Evolutionary conservation across 495 filamentous ascomycete species (phyloP).

Genomic region (Podospora conica): DNA sequence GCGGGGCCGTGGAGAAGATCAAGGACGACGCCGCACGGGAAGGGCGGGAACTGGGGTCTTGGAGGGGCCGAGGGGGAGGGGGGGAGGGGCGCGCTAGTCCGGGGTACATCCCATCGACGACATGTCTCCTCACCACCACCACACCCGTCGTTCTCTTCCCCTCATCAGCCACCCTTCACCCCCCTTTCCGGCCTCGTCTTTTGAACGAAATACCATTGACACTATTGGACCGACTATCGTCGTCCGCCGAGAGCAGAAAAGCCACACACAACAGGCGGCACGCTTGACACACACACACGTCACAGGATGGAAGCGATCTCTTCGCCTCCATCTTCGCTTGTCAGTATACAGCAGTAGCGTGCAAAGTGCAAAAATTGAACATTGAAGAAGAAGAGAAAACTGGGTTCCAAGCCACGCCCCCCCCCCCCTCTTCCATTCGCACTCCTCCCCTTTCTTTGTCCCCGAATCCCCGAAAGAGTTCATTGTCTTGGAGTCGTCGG

Average conservation of each 20-base stretch:
- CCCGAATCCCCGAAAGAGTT: neutral
- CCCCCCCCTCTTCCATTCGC: too few species aligned
- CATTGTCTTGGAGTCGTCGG: neutral
- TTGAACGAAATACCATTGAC: neutral
- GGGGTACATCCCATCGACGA: neutral
- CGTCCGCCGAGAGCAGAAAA: neutral
- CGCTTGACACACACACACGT: neutral
- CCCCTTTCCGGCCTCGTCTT: neutral
- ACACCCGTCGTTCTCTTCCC: neutral
- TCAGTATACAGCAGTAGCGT: neutral
- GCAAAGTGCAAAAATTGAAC: neutral
- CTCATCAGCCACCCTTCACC: neutral
- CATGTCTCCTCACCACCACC: neutral
- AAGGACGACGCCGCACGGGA: neutral
- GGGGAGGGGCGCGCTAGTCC: neutral
- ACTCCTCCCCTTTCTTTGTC: neutral
- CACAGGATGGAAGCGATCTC: neutral
- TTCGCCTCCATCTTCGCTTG: neutral
- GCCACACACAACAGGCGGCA: neutral
- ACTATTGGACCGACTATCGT: neutral
- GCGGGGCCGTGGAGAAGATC: conserved; percentile 1
- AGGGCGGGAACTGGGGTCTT: neutral
- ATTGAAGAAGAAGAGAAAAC: neutral
- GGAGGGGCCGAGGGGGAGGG: neutral
- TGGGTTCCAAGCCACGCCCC: neutral